phyloP scores from a whole-genome alignment of 2,329 filamentous ascomycete genomes.

The Aaosphaeria arxii region DNA sequence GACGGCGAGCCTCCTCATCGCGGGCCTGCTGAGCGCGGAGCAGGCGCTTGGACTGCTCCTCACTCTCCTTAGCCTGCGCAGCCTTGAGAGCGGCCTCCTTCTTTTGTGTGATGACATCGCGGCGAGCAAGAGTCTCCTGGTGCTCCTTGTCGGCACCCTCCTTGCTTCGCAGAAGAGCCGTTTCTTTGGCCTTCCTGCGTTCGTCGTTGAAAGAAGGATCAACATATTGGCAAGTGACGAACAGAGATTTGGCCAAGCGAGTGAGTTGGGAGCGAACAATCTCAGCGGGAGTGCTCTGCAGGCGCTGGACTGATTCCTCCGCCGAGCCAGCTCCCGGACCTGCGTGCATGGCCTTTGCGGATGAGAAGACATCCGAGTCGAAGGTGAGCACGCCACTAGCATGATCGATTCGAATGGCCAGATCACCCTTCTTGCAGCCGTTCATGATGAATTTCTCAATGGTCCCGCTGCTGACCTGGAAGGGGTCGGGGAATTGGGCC shows the following conservation, averaged over 20 bases:
- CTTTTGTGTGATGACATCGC: conserved; percentile 91
- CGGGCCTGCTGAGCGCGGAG: conserved; percentile 83
- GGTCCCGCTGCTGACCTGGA: conserved; percentile 83
- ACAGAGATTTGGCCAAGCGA: conserved; percentile 85
- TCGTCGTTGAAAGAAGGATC: conserved; percentile 85
- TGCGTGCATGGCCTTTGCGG: conserved; percentile 84
- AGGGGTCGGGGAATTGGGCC: conserved; percentile 93
- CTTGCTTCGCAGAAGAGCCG: conserved; percentile 76
- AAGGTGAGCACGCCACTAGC: conserved; percentile 94
- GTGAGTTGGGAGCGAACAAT: conserved; percentile 95
- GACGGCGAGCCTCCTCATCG: conserved; percentile 83
- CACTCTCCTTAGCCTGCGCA: conserved; percentile 83
- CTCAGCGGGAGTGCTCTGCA: conserved; percentile 96
- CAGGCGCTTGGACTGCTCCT: conserved; percentile 85
- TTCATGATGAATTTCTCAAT: conserved; percentile 99
- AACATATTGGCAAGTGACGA: conserved; percentile 92
- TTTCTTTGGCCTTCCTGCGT: conserved; percentile 73
- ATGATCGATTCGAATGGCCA: conserved; percentile 94
- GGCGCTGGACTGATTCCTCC: conserved; percentile 84
- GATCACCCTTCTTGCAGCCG: conserved; percentile 98
- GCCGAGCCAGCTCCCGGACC: conserved; percentile 83
- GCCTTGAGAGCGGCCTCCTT: conserved; percentile 93
- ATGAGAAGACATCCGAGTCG: conserved; percentile 97
- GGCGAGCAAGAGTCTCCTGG: conserved; percentile 76
- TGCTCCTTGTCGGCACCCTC: conserved; percentile 92